A percentile compares a stretch with the other conserved stretches of the same genome.
Evolutionary conservation across 2,329 filamentous ascomycete genomes (phyloP).

Genomic region (Penicillium oxalicum): DNA sequence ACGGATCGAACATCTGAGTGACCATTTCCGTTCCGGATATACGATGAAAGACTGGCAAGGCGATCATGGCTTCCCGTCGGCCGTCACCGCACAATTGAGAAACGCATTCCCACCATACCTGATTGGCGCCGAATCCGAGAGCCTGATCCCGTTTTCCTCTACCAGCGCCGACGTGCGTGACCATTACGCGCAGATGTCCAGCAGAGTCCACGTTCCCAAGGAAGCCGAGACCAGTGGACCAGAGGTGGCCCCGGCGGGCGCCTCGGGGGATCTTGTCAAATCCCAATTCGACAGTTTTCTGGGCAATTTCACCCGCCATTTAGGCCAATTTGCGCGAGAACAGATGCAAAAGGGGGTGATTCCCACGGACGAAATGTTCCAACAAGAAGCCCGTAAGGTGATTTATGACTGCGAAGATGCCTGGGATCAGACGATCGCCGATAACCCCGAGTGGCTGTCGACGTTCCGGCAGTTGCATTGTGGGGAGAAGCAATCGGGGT

Average conservation of each 20-base stretch:
- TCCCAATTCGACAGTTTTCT: constrained; percentile 9
- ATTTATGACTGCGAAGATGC: constrained; percentile 46
- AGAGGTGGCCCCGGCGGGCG: not conserved
- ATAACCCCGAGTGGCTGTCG: constrained; percentile 20
- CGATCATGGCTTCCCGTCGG: constrained; percentile 32
- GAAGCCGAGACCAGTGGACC: not conserved
- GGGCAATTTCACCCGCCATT: constrained; percentile 5
- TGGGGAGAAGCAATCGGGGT: not conserved
- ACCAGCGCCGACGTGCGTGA: constrained; percentile 8
- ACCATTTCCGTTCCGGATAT: constrained; percentile 47
- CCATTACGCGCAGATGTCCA: constrained; percentile 13
- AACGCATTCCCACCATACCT: constrained; percentile 18
- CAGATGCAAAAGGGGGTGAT: constrained; percentile 22
- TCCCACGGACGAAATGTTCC: constrained; percentile 47
- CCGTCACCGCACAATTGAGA: constrained; percentile 10
- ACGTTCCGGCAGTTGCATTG: constrained; percentile 14
- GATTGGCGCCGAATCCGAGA: constrained; percentile 12
- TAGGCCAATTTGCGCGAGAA: constrained; percentile 14
- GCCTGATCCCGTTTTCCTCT: constrained; percentile 17
- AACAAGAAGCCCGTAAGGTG: constrained; percentile 43
- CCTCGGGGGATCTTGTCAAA: not conserved
- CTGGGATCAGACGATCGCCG: constrained; percentile 40
- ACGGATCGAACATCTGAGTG: constrained; percentile 46
- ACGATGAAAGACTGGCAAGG: constrained; percentile 52
- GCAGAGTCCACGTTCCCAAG: not conserved